Percentiles rank a stretch among this genome's conserved stretches.
Evolutionary conservation across 768 basidiomycete genomes (phyloP).

Genomic region (Serendipita indica): DNA sequence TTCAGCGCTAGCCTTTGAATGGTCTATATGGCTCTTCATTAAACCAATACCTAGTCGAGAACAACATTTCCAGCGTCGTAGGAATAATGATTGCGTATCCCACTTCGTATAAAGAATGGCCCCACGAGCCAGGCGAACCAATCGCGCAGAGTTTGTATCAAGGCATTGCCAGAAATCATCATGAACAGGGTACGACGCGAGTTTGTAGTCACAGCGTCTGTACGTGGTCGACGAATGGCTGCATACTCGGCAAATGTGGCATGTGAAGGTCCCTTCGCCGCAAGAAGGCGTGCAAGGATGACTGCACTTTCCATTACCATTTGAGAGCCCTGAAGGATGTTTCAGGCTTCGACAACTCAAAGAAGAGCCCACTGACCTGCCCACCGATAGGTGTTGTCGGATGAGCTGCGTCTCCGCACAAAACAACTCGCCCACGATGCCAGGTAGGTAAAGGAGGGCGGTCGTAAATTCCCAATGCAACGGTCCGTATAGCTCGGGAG

Average conservation of each 20-base stretch:
- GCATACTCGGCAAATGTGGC: background rate
- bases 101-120: background rate
- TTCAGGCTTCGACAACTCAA: too few relatives aligned
- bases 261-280: background rate
- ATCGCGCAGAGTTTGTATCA: background rate
- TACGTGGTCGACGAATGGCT: background rate
- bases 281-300: background rate
- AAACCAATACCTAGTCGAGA: background rate
- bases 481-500: background rate
- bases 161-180: background rate
- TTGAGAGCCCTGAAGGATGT: background rate
- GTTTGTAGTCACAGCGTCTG: background rate
- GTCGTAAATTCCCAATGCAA: conserved; percentile 32
- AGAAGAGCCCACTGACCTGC: too few relatives aligned
- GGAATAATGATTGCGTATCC: background rate
- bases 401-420: conserved; percentile 34
- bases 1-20: background rate
- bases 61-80: background rate
- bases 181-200: background rate
- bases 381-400: conserved; percentile 30
- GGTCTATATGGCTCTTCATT: background rate
- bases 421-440: conserved; percentile 29
- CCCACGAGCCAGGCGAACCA: background rate
- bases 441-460: conserved; percentile 28
- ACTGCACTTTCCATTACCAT: background rate